A percentile compares a stretch with the other conserved stretches of the same genome.
Evolutionary conservation across 192 early-diverging fungal genomes (phyloP).

Genomic region (Backusella liffmaniae): DNA sequence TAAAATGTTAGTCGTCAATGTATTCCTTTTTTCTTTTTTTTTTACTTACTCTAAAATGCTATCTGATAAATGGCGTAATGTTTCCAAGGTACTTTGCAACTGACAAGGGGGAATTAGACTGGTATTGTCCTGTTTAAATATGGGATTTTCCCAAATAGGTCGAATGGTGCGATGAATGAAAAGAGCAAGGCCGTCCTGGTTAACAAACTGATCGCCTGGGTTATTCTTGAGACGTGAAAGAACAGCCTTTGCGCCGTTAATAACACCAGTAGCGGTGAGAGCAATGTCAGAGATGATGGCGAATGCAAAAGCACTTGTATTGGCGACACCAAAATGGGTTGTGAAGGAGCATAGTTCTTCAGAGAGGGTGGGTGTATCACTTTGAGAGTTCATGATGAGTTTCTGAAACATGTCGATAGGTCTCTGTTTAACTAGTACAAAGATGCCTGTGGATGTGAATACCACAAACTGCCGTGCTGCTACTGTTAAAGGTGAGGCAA

Average conservation of each 20-base stretch:
- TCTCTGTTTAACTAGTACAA: slow-evolving; percentile 66
- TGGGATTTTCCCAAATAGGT: neutral
- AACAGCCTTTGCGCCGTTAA: neutral
- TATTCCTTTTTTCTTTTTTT: too few relatives aligned
- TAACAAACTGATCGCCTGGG: neutral
- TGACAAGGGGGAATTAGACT: neutral
- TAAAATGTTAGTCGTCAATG: neutral
- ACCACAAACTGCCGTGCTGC: slow-evolving; percentile 67
- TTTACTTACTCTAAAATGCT: neutral
- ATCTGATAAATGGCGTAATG: neutral
- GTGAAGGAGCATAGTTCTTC: neutral
- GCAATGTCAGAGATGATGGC: neutral
- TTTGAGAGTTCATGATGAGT: slow-evolving; percentile 39
- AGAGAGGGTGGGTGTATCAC: neutral
- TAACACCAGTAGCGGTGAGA: neutral
- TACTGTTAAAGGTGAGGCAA: slow-evolving; percentile 55
- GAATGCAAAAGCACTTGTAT: neutral
- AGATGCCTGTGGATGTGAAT: slow-evolving; percentile 75
- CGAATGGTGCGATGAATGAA: slow-evolving; percentile 5
- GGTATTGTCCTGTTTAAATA: neutral
- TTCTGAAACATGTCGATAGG: slow-evolving; percentile 74
- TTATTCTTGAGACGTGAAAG: neutral
- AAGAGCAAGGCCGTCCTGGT: slow-evolving; percentile 8
- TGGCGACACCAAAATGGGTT: neutral
- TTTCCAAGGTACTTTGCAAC: neutral